Evolutionary conservation across 805 yeast species (phyloP).

Genomic region (Debaryomyces castellii): DNA sequence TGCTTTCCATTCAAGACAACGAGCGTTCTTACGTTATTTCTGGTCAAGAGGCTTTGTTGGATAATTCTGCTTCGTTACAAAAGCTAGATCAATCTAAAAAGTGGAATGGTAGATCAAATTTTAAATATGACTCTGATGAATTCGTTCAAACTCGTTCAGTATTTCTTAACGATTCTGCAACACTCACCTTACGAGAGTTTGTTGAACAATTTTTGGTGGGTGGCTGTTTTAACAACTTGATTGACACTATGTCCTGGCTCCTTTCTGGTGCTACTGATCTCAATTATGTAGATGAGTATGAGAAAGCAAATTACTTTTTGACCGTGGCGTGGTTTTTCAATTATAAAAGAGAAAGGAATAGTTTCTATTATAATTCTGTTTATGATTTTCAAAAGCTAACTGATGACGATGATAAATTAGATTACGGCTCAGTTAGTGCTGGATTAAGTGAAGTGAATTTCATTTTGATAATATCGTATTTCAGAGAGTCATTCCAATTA

Average conservation of each 20-base stretch:
- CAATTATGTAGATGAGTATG: slow-evolving; percentile 30
- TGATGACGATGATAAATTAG: slow-evolving; percentile 26
- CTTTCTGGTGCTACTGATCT: slow-evolving; percentile 28
- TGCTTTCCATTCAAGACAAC: slow-evolving; percentile 67
- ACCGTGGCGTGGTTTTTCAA: slow-evolving; percentile 74
- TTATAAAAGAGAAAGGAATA: slow-evolving; percentile 49
- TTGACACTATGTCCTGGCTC: slow-evolving; percentile 50
- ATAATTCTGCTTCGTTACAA: slow-evolving; percentile 53
- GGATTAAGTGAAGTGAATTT: slow-evolving; percentile 64
- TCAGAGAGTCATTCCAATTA: slow-evolving; percentile 41
- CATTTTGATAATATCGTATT: slow-evolving; percentile 46
- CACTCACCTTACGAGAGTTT: slow-evolving; percentile 44
- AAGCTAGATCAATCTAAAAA: slow-evolving; percentile 67
- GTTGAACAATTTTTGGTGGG: slow-evolving; percentile 57
- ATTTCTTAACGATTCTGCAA: slow-evolving; percentile 28
- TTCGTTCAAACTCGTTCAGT: slow-evolving; percentile 22
- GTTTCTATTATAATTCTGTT: slow-evolving; percentile 6
- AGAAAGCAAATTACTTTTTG: slow-evolving; percentile 50
- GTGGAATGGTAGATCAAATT: slow-evolving; percentile 50
- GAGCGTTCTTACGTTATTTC: slow-evolving; percentile 63
- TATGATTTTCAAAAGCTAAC: slow-evolving; percentile 8
- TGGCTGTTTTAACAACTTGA: slow-evolving; percentile 70
- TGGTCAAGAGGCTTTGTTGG: slow-evolving; percentile 64
- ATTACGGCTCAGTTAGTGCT: slow-evolving; percentile 49
- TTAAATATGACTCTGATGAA: slow-evolving; percentile 43